A percentile compares a stretch with the other conserved stretches of the same genome.
These are phyloP conservation scores for Rosellinia necatrix DNA, from an alignment of 2,329 filamentous ascomycete genomes.

Conservation along the genomic window DNA sequence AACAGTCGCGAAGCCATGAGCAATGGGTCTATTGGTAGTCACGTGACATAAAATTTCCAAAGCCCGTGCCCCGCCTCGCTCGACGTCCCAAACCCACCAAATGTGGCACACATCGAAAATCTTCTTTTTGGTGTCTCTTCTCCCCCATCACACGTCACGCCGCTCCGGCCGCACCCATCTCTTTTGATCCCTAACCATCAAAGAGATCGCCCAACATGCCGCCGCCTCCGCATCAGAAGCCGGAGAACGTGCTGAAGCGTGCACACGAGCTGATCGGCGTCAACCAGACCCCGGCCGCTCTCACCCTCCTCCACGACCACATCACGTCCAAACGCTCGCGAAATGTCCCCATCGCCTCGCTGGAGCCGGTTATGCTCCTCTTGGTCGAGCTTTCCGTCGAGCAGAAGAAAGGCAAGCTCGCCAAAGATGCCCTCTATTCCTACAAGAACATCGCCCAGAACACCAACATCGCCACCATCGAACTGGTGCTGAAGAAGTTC, in stretches of 20 bases:
- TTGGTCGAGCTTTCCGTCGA: slow-evolving; percentile 97
- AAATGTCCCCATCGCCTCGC: slow-evolving; percentile 92
- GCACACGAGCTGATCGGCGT: slow-evolving; percentile 99
- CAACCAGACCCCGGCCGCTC: slow-evolving; percentile 86
- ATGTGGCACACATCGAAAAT: slow-evolving; percentile 42
- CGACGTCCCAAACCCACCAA: slow-evolving; percentile 37
- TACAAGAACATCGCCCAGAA: slow-evolving; percentile 99
- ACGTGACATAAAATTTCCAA: slow-evolving; percentile 31
- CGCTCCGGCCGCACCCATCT: slow-evolving; percentile 36
- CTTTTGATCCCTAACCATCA: slow-evolving; percentile 34
- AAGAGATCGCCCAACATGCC: slow-evolving; percentile 62
- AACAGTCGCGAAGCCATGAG: too few relatives aligned
- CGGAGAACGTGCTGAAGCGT: slow-evolving; percentile 98
- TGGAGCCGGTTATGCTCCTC: slow-evolving; percentile 98
- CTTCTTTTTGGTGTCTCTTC: slow-evolving; percentile 34
- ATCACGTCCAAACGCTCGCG: slow-evolving; percentile 97
- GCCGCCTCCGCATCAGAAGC: slow-evolving; percentile 95
- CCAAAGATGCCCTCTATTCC: slow-evolving; percentile 98
- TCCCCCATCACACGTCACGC: slow-evolving; percentile 26
- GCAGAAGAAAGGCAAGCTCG: slow-evolving; percentile 95
- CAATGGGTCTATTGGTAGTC: slow-evolving; percentile 11
- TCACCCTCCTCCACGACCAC: slow-evolving; percentile 97
- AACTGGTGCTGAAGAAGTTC: slow-evolving; percentile 96
- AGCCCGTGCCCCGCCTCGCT: slow-evolving; percentile 38
- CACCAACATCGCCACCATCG: slow-evolving; percentile 96